Base-by-base conservation (phyloP, 805 yeast species). In the Ogataea allantospora region DNA sequence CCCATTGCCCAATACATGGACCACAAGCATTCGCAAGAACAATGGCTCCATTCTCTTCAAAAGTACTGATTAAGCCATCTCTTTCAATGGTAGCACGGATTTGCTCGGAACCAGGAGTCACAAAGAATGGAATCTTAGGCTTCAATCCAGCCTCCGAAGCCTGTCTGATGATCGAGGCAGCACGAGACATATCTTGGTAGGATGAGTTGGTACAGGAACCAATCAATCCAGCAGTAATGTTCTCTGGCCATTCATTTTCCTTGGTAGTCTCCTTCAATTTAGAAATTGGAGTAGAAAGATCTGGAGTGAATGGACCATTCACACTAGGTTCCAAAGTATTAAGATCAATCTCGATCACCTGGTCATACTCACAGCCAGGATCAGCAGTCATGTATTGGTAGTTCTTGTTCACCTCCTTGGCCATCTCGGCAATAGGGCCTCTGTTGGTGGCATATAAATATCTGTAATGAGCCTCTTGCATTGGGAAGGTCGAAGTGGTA, bases 1-100 rank as follows among this genome's bases (percentile, higher is more conserved):
- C 96, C 98, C 98, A 91, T 75, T 91, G 99, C 42, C 99, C 99
- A 61, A 91, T 91, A 73, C 99, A 91, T 58, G 98, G 99, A 53
- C 99, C 99, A 75, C 99, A 91, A 43, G 98, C 98, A 63, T 91
- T 91, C 46, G 98, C 97, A 62, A 91, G 73, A 39, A 91, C 97
- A 45, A 83, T 76, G 64, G 95, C 98, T 54, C 97, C 97, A 57
- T 83, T 85, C 58, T 87, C 88, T 61, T 82, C 80, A 68, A 91
- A 88, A 52, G 93, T 83, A 54, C 83, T 73, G 54, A 91, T 78
- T 66, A 85, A 83, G 47, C 98, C 97, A 66, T 91, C 98, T 67
- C 96, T 83, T 63, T 83, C 96, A 65, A 91, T 91, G 50, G 98
- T 91, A 50, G 98, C 97, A 72, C 98, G 86, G 53, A 91, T 85